phyloP scores from a whole-genome alignment of 1,284 basidiomycete species.

The Cystobasidium sp. region DNA sequence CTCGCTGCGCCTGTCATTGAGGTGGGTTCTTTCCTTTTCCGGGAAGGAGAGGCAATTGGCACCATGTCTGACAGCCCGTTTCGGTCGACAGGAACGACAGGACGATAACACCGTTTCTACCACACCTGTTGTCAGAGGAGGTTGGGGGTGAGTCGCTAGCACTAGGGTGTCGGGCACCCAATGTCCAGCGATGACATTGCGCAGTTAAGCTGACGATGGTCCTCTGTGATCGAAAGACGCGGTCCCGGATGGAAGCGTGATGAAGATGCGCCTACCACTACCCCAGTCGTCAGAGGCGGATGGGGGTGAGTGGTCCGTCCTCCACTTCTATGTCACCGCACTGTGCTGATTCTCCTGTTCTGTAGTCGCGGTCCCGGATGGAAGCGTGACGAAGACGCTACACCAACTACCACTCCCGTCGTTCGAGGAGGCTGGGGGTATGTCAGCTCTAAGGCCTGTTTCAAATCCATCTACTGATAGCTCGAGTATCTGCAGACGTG shows the following conservation, averaged over 20 bases:
- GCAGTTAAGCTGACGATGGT: not conserved
- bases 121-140: constrained; percentile 19
- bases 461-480: not conserved
- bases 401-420: constrained; percentile 6
- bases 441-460: not conserved
- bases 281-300: constrained; percentile 23
- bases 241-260: constrained; percentile 14
- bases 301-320: constrained; percentile 18
- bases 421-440: constrained; percentile 35
- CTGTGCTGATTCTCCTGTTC: not conserved
- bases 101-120: constrained; percentile 1
- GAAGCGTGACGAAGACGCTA: constrained; percentile 24
- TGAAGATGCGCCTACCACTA: not conserved
- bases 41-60: constrained; percentile 11
- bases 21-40: constrained; percentile 39
- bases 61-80: constrained; percentile 8
- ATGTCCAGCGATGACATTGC: not conserved
- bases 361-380: constrained; percentile 6
- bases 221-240: constrained; percentile 14
- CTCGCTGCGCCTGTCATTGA: constrained; percentile 41
- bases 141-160: constrained; percentile 31
- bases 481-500: not conserved
- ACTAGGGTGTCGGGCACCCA: no score
- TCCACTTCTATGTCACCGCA: not conserved
- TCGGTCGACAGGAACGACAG: constrained; percentile 12